Evolutionary conservation across 2,329 filamentous ascomycete genomes (phyloP), one percentile per base, ranked within the genome.

Genomic region (Curvularia sp.): DNA sequence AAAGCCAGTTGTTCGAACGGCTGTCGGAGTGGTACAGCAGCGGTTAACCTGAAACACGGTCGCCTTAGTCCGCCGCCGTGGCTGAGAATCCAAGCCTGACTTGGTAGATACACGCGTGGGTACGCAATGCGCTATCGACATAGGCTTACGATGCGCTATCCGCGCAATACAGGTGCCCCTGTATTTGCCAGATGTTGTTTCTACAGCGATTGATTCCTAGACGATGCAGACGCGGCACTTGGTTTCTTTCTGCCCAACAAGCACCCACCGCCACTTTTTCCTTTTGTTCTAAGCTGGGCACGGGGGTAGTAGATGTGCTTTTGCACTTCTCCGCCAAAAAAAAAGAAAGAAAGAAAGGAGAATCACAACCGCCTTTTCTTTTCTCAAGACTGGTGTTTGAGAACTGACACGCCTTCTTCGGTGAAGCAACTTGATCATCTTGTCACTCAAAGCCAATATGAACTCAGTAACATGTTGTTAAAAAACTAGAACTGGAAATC

Each of bases 31-130:
- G 46, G 55, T 53, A 55, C 59, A 31, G 61, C 56, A 52, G 57
- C 53, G 53, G 53, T 54, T 56, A 49, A 60, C 41, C 49, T 65
- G 65, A 68, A 68, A 68, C 65, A 62, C 31, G 54, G 62, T 53
- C 62, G 50, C 53, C 42, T 41, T 47, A 42, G 42, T 49, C 42
- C 53, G 41, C 53, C 52, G 55, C 56, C 53, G 31, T n/a, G 47
- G 20, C 44, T 42, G 28, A 26, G 52, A 39, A 55, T 58, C 52
- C 5, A 46, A 51, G 39, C 31, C 56, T 50, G 54, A 18, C 44
- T 26, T n/a, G 42, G 42, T 22, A 26, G 42, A n/a, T n/a, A 26
- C 42, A 44, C 24, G 42, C 42, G 26, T n/a, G 5, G 22, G 20
- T 26, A 43, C 41, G 13, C 22, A 24, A 28, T n/a, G 24, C 42